Base-by-base conservation (phyloP, 2,329 filamentous ascomycete species). In the Pseudonectria buxi region DNA sequence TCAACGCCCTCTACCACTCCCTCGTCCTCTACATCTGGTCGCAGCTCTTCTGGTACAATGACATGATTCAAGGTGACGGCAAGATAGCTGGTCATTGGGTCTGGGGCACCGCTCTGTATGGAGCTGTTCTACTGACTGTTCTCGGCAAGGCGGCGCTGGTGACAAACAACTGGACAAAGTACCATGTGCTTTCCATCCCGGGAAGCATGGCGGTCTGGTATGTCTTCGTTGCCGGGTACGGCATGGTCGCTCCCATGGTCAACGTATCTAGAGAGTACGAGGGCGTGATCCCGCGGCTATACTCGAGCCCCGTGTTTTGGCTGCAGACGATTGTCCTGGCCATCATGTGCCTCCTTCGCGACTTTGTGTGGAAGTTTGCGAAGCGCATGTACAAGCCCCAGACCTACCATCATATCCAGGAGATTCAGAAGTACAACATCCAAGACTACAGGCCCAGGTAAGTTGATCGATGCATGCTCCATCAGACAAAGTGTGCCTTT, bases 341-440 rank as follows among this genome's bases (percentile, higher is more conserved):
- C 1, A 71, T 81, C 7, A 63, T 95, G 32, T 96, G 90, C 60
- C 72, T 98, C 32, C 63, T 89, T 33, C 75, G 92, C 53, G 92
- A 98, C 59, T 86, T 95, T 62, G 80, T 83, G 3, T 98, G 90
- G 89, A 98, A 98, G 71, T 98, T 96, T 52, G 81, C 78, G 43
- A 95, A 95, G 71, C 78, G 92, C 47, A 95, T 98, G 88, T 98
- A 96, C 67, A 83, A 81, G 50, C 92, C 92, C 14, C 85, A 95
- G 64, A 81, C 86, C 28, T 98, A 98, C 56, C 92, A 98, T 53
- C 92, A 98, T 61, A 92, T 98, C 45, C 92, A 98, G 64, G 92
- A 98, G 68, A 98, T 98, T 51, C 92, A 98, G 63, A 98, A 98
- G 67, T 98, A 96, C 68, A 98, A 98, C 54, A 95, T 98, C 41